Evolutionary conservation across 306 rosid genomes (phyloP), one percentile per base, ranked within the genome.

Genomic region (Prunus mira): DNA sequence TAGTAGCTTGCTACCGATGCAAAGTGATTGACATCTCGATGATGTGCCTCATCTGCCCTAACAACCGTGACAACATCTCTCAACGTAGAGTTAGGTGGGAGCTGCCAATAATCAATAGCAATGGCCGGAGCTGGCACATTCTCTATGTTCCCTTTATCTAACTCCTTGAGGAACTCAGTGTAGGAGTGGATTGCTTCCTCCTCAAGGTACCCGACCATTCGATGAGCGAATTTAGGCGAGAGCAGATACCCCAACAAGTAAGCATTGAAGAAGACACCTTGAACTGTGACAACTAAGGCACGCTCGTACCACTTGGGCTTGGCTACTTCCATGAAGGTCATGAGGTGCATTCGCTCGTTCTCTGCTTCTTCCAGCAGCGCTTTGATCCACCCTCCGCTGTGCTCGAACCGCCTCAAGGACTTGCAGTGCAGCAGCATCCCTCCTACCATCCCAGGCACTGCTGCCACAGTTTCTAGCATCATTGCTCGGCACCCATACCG

Each of bases 401-500:
- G 91, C 85, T 91, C 91, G 6, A 91, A 91, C 3, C 87, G 79
- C 17, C 93, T 67, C 11, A 91, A 82, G 1, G 93, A 91, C 72
- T 89, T 89, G 83, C 60, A 78, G 72, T 91, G 97, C 24, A 91
- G 86, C 3, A 91, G 75, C 87, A 88, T 70, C 50, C 97, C 97
- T 69, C 84, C 97, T 4, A 91, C 97, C 97, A 91, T 91, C 46
- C 97, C 97, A 0, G 97, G 97, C 0, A 91, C 92, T 14, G 97
- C 97, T 8, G 97, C 97, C 69, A 91, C 94, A 0, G 97, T 91
- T 79, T 91, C 97, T 0, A 91, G 89, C 97, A 91, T 91, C 92
- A 91, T 91, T 69, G 92, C 93, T 10, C 97, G 92, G 84, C 92
- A 91, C 28, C 97, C 97, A 77, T 89, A 91, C 38, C 97, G 76